Percentiles rank a stretch among this genome's conserved stretches.
These are phyloP conservation scores for Dothistroma pini DNA, from an alignment of 2,329 filamentous ascomycete species.

Conservation along the genomic window DNA sequence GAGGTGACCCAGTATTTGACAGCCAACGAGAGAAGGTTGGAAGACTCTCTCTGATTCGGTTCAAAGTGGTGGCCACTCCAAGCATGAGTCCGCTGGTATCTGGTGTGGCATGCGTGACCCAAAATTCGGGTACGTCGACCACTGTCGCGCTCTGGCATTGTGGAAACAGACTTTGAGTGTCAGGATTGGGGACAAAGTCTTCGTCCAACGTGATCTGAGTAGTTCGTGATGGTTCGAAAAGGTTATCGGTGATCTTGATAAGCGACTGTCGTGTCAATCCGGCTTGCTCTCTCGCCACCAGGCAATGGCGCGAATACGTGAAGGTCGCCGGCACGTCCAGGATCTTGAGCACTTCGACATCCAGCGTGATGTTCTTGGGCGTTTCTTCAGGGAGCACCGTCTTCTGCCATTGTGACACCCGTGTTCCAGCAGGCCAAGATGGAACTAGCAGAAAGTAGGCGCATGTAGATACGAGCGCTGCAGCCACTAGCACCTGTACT, in stretches of 20 bases:
- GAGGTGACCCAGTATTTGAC: slow-evolving; percentile 24
- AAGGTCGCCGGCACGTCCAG: slow-evolving; percentile 18
- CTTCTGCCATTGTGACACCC: slow-evolving; percentile 14
- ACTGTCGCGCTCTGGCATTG: slow-evolving; percentile 14
- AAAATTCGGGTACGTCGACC: slow-evolving; percentile 22
- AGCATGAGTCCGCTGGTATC: slow-evolving; percentile 25
- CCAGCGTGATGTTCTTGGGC: slow-evolving; percentile 18
- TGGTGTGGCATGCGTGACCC: slow-evolving; percentile 7
- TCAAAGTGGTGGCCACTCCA: slow-evolving; percentile 25
- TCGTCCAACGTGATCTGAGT: slow-evolving; percentile 16
- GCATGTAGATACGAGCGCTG: slow-evolving; percentile 17
- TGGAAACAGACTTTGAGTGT: slow-evolving; percentile 16
- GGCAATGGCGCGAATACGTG: slow-evolving; percentile 21
- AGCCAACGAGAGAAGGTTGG: slow-evolving; percentile 28
- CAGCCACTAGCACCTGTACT: slow-evolving; percentile 14
- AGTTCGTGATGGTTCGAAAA: slow-evolving; percentile 5
- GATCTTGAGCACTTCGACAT: slow-evolving; percentile 21
- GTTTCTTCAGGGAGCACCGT: slow-evolving; percentile 6
- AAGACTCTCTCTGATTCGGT: slow-evolving; percentile 23
- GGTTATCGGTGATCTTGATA: slow-evolving; percentile 10
- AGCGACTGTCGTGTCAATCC: slow-evolving; percentile 17
- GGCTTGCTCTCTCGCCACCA: slow-evolving; percentile 14
- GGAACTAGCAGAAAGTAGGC: slow-evolving; percentile 18
- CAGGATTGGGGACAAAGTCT: slow-evolving; percentile 9
- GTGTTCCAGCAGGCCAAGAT: slow-evolving; percentile 4